phyloP scores from a whole-genome alignment of 257 asterid genomes.

The Lycium barbarum region DNA sequence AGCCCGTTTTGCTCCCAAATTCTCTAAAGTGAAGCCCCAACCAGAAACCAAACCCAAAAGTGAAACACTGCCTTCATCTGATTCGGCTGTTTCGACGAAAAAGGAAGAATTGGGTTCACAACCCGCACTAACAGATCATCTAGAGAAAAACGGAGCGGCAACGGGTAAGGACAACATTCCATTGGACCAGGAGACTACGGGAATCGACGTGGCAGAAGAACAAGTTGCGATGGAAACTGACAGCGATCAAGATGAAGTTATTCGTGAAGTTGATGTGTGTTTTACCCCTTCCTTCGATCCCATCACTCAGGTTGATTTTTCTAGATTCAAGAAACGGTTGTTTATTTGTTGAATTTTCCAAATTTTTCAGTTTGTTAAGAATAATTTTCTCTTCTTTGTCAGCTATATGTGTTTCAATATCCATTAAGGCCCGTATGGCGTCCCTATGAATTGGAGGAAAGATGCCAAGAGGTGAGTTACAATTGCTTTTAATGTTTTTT shows the following conservation, averaged over 20 bases:
- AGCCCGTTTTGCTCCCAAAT: constrained; percentile 72
- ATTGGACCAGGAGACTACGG: constrained; percentile 49
- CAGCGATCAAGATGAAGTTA: constrained; percentile 55
- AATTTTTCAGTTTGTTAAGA: neutral
- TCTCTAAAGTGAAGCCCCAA: constrained; percentile 52
- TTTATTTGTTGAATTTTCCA: neutral
- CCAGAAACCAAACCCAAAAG: constrained; percentile 44
- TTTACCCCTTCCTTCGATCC: constrained; percentile 58
- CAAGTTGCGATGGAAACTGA: constrained; percentile 41
- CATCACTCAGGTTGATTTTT: constrained; percentile 47
- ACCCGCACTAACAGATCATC: neutral
- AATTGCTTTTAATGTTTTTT: constrained; percentile 10
- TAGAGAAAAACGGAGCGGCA: constrained; percentile 24
- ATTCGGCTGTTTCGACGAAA: constrained; percentile 35
- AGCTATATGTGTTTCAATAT: constrained; percentile 79
- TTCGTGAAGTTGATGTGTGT: constrained; percentile 80
- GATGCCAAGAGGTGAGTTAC: constrained; percentile 65
- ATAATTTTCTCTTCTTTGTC: constrained; percentile 13
- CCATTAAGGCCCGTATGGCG: constrained; percentile 87
- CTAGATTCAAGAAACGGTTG: neutral
- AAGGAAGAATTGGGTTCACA: constrained; percentile 48
- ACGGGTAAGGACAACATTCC: constrained; percentile 24
- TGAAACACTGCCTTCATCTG: constrained; percentile 28
- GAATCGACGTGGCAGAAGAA: constrained; percentile 27
- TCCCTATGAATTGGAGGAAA: constrained; percentile 79